Percentiles rank a stretch among this genome's conserved stretches.
phyloP scores from a whole-genome alignment of 768 basidiomycete species.

The Rhizopogon vesiculosus region DNA sequence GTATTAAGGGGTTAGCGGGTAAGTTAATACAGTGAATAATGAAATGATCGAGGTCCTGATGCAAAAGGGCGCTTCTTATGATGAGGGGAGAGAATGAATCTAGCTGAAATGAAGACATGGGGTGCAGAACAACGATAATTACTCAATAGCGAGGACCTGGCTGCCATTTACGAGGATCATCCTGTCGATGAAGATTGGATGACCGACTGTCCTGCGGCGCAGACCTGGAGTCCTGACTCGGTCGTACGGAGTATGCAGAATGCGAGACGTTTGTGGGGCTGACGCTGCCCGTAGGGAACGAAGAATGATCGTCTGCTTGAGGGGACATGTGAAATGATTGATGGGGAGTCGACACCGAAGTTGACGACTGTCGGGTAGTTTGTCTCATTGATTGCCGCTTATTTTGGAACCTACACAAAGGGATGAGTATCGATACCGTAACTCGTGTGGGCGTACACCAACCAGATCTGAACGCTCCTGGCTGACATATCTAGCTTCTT shows the following conservation, averaged over 20 bases:
- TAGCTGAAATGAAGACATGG: slow-evolving; percentile 31
- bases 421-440: slow-evolving; percentile 16
- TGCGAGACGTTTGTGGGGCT: slow-evolving; percentile 25
- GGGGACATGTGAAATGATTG: slow-evolving; percentile 43
- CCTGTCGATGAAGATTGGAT: slow-evolving; percentile 35
- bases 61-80: slow-evolving; percentile 26
- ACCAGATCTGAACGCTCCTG: slow-evolving; percentile 87
- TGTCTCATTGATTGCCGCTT: slow-evolving; percentile 82
- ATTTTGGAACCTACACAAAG: slow-evolving; percentile 71
- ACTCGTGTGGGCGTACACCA: slow-evolving; percentile 17
- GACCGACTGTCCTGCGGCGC: slow-evolving; percentile 24
- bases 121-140: slow-evolving; percentile 22
- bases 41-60: slow-evolving; percentile 33
- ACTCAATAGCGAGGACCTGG: slow-evolving; percentile 38
- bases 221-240: slow-evolving; percentile 36
- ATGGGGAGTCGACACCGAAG: slow-evolving; percentile 41
- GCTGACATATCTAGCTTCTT: slow-evolving; percentile 79
- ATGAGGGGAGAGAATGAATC: slow-evolving; percentile 17
- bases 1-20: slow-evolving; percentile 32
- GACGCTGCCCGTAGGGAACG: slow-evolving; percentile 30
- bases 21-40: slow-evolving; percentile 29
- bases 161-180: slow-evolving; percentile 48
- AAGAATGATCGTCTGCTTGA: slow-evolving; percentile 26
- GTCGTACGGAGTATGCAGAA: slow-evolving; percentile 34
- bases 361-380: slow-evolving; percentile 60